Evolutionary conservation across 495 filamentous ascomycete species (phyloP).

Genomic region (Hypomontagnella submonticulosa): DNA sequence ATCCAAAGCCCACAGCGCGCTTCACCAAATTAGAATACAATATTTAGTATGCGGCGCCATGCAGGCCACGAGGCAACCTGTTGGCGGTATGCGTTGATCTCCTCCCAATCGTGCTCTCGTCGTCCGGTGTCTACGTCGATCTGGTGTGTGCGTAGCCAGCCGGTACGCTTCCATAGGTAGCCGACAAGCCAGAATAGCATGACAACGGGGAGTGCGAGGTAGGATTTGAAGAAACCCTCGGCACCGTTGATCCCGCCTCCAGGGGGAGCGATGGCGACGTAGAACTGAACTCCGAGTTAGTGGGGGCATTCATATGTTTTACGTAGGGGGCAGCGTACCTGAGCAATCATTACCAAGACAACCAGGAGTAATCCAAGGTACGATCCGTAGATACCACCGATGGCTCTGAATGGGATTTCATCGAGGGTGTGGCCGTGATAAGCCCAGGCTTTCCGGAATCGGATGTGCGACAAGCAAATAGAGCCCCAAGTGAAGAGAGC

Average conservation of each 20-base stretch:
- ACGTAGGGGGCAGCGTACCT: conserved; percentile 52
- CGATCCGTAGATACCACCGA: conserved; percentile 73
- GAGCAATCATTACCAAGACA: conserved; percentile 70
- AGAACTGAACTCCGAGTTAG: conserved; percentile 56
- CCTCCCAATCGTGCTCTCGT: conserved; percentile 66
- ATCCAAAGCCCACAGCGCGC: neutral
- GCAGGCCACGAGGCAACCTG: conserved; percentile 59
- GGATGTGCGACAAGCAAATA: conserved; percentile 66
- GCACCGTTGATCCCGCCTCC: conserved; percentile 56
- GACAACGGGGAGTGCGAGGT: conserved; percentile 69
- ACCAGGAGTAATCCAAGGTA: conserved; percentile 71
- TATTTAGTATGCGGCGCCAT: conserved; percentile 60
- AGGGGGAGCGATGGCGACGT: conserved; percentile 61
- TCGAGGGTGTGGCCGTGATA: conserved; percentile 70
- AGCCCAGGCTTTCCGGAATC: conserved; percentile 73
- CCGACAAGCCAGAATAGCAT: conserved; percentile 65
- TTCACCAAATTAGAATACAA: conserved; percentile 56
- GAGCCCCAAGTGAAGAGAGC: conserved; percentile 68
- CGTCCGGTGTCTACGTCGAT: conserved; percentile 74
- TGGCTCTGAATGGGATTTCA: conserved; percentile 76
- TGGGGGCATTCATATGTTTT: neutral
- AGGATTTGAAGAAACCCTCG: conserved; percentile 69
- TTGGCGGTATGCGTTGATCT: conserved; percentile 59
- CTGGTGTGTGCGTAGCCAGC: conserved; percentile 63
- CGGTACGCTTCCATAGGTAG: conserved; percentile 69